phyloP scores from a whole-genome alignment of 306 rosid genomes.

The Alnus rubra region DNA sequence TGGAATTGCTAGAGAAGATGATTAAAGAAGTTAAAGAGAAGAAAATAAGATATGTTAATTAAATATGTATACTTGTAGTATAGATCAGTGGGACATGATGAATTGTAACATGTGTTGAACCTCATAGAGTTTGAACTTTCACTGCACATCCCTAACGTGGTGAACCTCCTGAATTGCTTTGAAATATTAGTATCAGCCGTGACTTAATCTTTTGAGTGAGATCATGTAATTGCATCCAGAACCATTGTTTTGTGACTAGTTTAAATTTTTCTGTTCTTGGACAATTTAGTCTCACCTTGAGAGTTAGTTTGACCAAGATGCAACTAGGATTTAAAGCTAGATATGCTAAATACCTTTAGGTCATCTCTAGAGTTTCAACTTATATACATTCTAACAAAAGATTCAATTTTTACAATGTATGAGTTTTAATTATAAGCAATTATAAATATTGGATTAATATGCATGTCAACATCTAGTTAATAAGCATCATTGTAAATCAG shows the following conservation, averaged over 20 bases:
- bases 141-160: too few relatives aligned
- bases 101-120: too few relatives aligned
- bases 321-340: neutral
- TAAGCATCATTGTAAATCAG: neutral
- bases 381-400: neutral
- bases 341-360: neutral
- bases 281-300: neutral
- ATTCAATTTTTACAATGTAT: neutral
- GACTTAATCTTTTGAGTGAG: too few relatives aligned
- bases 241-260: neutral
- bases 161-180: too few relatives aligned
- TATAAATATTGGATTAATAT: neutral
- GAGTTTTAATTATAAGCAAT: too few relatives aligned
- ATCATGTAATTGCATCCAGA: neutral
- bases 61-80: too few relatives aligned
- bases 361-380: neutral
- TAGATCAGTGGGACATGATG: too few relatives aligned
- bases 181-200: too few relatives aligned
- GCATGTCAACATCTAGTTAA: neutral
- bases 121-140: too few relatives aligned
- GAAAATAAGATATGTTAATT: too few relatives aligned
- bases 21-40: too few relatives aligned
- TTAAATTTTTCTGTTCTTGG: neutral
- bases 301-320: neutral
- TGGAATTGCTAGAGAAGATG: too few relatives aligned